These are phyloP conservation scores for Aureobasidium leucospermi DNA, from an alignment of 2,329 filamentous ascomycete genomes.

Conservation along the genomic window DNA sequence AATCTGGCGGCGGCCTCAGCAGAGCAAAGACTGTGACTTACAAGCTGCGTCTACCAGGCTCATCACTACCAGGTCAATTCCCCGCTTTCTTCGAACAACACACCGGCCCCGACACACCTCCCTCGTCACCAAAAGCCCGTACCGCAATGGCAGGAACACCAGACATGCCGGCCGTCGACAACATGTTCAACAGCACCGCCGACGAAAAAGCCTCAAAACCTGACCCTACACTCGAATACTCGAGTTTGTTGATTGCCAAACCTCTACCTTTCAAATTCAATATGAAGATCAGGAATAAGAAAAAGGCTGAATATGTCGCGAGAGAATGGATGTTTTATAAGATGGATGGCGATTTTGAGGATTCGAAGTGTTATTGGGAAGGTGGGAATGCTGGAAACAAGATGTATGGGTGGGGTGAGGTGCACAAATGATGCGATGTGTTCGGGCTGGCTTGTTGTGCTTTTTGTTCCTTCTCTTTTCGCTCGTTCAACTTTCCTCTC, in stretches of 20 bases:
- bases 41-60: background rate
- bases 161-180: slow-evolving; percentile 7
- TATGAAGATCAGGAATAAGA: slow-evolving; percentile 28
- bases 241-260: slow-evolving; percentile 39
- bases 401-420: slow-evolving; percentile 20
- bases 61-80: slow-evolving; percentile 3
- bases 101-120: slow-evolving; percentile 6
- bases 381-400: slow-evolving; percentile 22
- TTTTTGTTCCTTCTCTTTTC: background rate
- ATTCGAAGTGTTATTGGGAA: slow-evolving; percentile 32
- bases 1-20: background rate
- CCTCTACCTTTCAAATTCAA: slow-evolving; percentile 39
- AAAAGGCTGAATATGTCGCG: slow-evolving; percentile 27
- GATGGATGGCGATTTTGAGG: slow-evolving; percentile 32
- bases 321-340: slow-evolving; percentile 30
- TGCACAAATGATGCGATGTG: slow-evolving; percentile 3
- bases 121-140: background rate
- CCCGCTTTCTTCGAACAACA: slow-evolving; percentile 13
- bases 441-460: background rate
- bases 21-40: slow-evolving; percentile 7
- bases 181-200: slow-evolving; percentile 11
- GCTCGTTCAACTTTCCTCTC: background rate
- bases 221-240: slow-evolving; percentile 39
- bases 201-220: slow-evolving; percentile 6
- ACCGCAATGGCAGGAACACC: slow-evolving; percentile 8